Conservation (phyloP, 2,329 filamentous ascomycete species). For the Penicillium palitans region DNA sequence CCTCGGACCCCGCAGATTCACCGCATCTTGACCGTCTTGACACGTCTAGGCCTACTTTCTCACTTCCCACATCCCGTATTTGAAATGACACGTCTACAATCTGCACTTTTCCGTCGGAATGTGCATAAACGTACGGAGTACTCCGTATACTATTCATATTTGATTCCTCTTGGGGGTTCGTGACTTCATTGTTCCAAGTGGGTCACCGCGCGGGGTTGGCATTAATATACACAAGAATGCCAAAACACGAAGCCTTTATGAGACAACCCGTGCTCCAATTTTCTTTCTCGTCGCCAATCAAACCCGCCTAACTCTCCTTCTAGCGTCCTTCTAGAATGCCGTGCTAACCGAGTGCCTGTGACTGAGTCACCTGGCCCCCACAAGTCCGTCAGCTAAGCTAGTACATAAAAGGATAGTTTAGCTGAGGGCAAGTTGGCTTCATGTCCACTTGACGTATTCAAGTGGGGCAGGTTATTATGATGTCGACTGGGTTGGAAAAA, state of each 20-base stretch:
- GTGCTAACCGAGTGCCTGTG: slow-evolving; percentile 7
- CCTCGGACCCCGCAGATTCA: slow-evolving; percentile 22
- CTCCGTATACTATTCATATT: not conserved
- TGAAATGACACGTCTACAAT: not conserved
- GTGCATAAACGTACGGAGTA: not conserved
- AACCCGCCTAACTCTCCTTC: slow-evolving; percentile 12
- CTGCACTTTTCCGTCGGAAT: not conserved
- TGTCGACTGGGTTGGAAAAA: not conserved
- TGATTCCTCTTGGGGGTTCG: not conserved
- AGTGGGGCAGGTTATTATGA: not conserved
- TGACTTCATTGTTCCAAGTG: not conserved
- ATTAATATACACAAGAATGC: not conserved
- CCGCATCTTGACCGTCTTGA: slow-evolving; percentile 15
- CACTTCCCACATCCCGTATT: not conserved
- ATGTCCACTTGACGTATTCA: not conserved
- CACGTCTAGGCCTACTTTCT: slow-evolving; percentile 7
- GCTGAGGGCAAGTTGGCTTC: not conserved
- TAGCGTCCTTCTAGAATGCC: slow-evolving; percentile 31
- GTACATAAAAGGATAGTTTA: not conserved
- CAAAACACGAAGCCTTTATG: slow-evolving; percentile 7
- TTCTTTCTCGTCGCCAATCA: slow-evolving; percentile 11
- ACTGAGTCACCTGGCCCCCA: slow-evolving; percentile 6
- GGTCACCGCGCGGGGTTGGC: not conserved
- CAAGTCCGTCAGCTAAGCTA: slow-evolving; percentile 8
- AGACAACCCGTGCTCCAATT: not conserved